Evolutionary conservation across 495 filamentous ascomycete species (phyloP).

Genomic region (Neurospora sp.): DNA sequence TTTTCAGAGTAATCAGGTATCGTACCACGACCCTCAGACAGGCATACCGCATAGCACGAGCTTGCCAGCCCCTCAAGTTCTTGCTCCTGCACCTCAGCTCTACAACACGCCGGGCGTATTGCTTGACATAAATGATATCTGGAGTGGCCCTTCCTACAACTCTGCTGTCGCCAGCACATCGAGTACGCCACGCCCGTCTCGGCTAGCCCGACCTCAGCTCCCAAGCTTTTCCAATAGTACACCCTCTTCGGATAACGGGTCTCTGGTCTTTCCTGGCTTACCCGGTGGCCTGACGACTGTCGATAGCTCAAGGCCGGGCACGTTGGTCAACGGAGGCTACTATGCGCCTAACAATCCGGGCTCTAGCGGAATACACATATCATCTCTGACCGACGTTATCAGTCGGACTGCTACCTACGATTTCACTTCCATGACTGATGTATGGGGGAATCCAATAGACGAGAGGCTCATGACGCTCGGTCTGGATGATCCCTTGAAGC

Average conservation of each 20-base stretch:
- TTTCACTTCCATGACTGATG: constrained; percentile 16
- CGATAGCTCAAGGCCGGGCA: not conserved
- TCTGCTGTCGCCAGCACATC: not conserved
- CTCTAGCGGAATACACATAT: not conserved
- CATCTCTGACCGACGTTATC: not conserved
- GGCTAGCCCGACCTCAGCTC: not conserved
- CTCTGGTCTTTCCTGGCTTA: not conserved
- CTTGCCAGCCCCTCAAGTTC: not conserved
- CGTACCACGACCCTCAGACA: not conserved
- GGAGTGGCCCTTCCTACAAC: not conserved
- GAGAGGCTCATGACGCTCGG: not conserved
- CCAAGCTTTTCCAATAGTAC: not conserved
- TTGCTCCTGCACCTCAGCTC: not conserved
- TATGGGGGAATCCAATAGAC: constrained; percentile 14
- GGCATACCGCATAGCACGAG: not conserved
- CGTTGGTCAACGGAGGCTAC: not conserved
- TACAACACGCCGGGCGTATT: too few species aligned
- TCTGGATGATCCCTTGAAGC: constrained; percentile 47
- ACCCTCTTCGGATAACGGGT: not conserved
- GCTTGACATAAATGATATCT: not conserved
- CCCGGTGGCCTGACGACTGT: not conserved
- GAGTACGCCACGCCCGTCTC: not conserved
- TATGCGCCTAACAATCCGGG: not conserved
- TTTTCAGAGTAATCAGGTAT: not conserved
- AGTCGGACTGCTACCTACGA: constrained; percentile 6